Percentiles rank a stretch among this genome's conserved stretches.
These are phyloP conservation scores for Suhomyces bokatorum DNA, from an alignment of 1,139 yeast genomes.

Conservation along the genomic window DNA sequence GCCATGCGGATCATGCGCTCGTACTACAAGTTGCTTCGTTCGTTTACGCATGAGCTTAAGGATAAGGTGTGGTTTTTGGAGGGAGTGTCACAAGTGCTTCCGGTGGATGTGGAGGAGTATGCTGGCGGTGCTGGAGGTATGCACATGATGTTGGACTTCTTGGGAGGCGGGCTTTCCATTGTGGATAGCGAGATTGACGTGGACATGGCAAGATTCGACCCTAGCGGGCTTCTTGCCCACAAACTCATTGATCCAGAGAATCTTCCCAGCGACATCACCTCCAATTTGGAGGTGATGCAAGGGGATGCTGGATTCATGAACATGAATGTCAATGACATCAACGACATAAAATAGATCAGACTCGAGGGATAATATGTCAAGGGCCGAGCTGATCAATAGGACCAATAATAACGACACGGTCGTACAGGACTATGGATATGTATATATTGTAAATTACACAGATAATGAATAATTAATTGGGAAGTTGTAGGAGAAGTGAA, in stretches of 20 bases:
- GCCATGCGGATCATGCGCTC: slow-evolving; percentile 90
- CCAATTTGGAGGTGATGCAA: slow-evolving; percentile 49
- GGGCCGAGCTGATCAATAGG: too few species aligned
- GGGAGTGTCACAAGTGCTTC: slow-evolving; percentile 84
- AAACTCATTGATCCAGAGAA: slow-evolving; percentile 56
- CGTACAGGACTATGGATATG: neutral
- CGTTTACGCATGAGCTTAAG: slow-evolving; percentile 82
- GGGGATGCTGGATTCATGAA: slow-evolving; percentile 41
- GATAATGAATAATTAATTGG: neutral
- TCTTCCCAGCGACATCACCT: slow-evolving; percentile 56
- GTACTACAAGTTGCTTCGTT: slow-evolving; percentile 77
- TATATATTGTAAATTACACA: neutral
- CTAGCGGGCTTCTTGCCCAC: slow-evolving; percentile 36
- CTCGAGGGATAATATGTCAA: too few species aligned
- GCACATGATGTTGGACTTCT: slow-evolving; percentile 87
- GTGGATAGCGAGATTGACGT: slow-evolving; percentile 45
- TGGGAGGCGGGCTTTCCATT: slow-evolving; percentile 68
- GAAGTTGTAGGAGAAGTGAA: neutral
- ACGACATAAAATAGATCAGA: slow-evolving; percentile 12
- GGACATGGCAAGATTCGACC: slow-evolving; percentile 46
- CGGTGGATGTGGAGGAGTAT: slow-evolving; percentile 80
- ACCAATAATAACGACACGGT: too few species aligned
- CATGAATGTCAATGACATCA: slow-evolving; percentile 21
- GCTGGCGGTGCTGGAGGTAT: slow-evolving; percentile 83
- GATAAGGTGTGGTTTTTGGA: slow-evolving; percentile 93